Base-by-base conservation (phyloP, 2,329 filamentous ascomycete genomes). In the Fusarium dlaminii region DNA sequence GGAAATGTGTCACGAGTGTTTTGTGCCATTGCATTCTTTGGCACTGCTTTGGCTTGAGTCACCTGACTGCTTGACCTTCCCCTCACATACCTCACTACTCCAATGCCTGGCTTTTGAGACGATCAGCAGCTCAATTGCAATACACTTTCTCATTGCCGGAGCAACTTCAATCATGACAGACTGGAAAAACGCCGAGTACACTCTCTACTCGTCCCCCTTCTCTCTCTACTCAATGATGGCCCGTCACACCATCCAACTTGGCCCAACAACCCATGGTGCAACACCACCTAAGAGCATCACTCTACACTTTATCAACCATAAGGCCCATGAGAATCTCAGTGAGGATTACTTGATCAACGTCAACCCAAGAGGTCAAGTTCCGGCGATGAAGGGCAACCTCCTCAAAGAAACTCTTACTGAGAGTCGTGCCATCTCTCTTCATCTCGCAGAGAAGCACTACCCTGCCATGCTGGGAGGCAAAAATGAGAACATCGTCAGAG, bases 191-290 rank as follows among this genome's bases (percentile, higher is more conserved):
- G 68, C 68, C 2, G 59, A 70, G 59, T 70, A 70, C 32, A 71
- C 68, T 10, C 66, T 71, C 24, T 71, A 71, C 55, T 71, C 68
- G 0, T 65, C 55, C 5, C 68, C 68, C 13, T 71, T 71, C 29
- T 71, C 68, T 24, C 65, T 71, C 40, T 71, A 69, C 17, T 71
- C 66, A 3, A 69, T 61, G 68, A 71, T 71, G 65, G 68, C 68
- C 4, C 65, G 68, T 29, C 65, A 71, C 14, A 71, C 68, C 6
- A 22, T 69, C 34, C 66, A 61, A 5, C 65, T 69, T 22, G 68
- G 68, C 17, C 68, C 49, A 5, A 65, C 17, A 5, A 69, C 60
- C 3, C 34, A 54, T 34, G 17, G 20, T 20, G 55, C 68, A 6
- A 43, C 20, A 6, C 66, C 66, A 7, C 68, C 68, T 1, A 48